Evolutionary conservation across 257 asterid genomes (phyloP).

Genomic region (Striga asiatica): DNA sequence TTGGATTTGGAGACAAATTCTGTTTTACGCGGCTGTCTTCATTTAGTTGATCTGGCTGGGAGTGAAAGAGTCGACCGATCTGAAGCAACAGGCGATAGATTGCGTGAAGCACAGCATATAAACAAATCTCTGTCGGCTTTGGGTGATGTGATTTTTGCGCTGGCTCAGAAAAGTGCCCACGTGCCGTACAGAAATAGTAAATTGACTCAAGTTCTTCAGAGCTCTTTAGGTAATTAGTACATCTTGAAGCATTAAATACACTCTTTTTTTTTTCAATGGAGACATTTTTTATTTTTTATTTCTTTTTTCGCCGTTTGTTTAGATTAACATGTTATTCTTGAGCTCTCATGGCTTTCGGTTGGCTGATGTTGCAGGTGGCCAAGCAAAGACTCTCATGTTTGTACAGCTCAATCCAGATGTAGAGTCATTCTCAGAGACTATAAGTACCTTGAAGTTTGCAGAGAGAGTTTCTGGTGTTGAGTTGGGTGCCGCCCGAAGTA

Average conservation of each 20-base stretch:
- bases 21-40: conserved; percentile 77
- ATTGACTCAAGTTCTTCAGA: conserved; percentile 94
- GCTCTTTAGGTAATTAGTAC: conserved; percentile 62
- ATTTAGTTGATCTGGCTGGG: conserved; percentile 96
- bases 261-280: not conserved
- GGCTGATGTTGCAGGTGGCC: conserved; percentile 56
- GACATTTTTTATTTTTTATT: not conserved
- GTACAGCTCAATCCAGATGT: conserved; percentile 93
- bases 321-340: not conserved
- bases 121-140: conserved; percentile 90
- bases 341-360: not conserved
- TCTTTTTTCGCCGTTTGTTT: not conserved
- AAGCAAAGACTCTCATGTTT: conserved; percentile 96
- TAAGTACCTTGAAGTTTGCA: conserved; percentile 90
- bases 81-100: conserved; percentile 86
- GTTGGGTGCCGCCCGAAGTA: conserved; percentile 87
- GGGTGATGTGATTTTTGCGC: conserved; percentile 93
- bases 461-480: conserved; percentile 98
- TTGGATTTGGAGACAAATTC: conserved; percentile 72
- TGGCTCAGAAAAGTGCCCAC: conserved; percentile 82
- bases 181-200: conserved; percentile 97
- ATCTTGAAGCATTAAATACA: not conserved
- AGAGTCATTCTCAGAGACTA: conserved; percentile 78
- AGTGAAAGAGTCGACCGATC: conserved; percentile 96
- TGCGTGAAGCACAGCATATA: conserved; percentile 93